Base-by-base conservation (phyloP, 1,139 yeast genomes). In the Lodderomyces margitis region DNA sequence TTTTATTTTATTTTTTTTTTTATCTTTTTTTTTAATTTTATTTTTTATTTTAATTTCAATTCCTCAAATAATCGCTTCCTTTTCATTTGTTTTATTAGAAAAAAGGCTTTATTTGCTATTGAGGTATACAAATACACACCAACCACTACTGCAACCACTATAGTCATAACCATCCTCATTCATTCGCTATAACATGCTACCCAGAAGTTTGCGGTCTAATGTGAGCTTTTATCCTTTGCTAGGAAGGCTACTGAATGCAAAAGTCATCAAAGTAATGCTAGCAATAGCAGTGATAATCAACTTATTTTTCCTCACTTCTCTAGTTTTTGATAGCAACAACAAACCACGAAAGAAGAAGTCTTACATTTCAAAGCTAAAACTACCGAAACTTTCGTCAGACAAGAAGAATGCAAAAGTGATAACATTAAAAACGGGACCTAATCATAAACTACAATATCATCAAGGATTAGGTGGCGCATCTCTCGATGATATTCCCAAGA, bases 211-310 rank as follows among this genome's bases (percentile, higher is more conserved):
- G 7, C 19, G 11, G n/a, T 8, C 19, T 4, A 15, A n/a, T 15
- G 9, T 28, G 32, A 15, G 19, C 9, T 19, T 19, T 10, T 9
- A 6, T 19, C 19, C 32, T 11, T 28, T 15, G 11, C 19, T 28
- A 28, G 19, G 32, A 31, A 46, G 50, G 37, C 16, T 55, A 2
- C 42, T 51, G 19, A 48, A 41, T 19, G 56, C 56, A 2, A 50
- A 53, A 36, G 32, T 53, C 16, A 44, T 57, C 40, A 57, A 55
- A 40, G 48, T 55, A 16, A 39, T 55, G 15, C 44, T 57, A 17
- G 52, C 55, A n/a, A 37, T 56, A 8, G 48, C 57, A 19, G 56
- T 57, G n/a, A 21, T 57, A 11, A 37, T 51, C 5, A 58, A 58
- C 41, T 42, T 57, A 2, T 45, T 57, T 16, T 58, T 54, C 36